A percentile compares a stretch with the other conserved stretches of the same genome.
Conservation (phyloP, 768 basidiomycete genomes). For the Termitomyces sp. region DNA sequence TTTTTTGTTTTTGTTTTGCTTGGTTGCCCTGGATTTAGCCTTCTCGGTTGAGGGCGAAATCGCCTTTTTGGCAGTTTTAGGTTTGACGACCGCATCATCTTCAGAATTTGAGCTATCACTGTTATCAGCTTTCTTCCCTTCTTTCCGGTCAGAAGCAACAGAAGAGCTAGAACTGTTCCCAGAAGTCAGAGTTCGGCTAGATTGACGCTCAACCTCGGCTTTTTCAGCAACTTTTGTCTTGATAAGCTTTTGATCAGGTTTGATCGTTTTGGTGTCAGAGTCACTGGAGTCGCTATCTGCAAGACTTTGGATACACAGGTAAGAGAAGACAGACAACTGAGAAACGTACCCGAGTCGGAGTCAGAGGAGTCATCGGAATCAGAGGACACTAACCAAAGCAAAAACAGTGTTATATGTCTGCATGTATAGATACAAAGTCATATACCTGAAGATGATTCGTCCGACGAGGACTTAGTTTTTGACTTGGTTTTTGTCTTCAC, state of each 20-base stretch:
- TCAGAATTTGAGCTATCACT: slow-evolving; percentile 8
- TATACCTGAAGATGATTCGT: slow-evolving; percentile 11
- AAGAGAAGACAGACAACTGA: background rate
- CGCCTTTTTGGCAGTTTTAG: background rate
- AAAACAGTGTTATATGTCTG: background rate
- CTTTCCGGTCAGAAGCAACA: slow-evolving; percentile 6
- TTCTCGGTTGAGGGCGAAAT: slow-evolving; percentile 1
- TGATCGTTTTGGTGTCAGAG: slow-evolving; percentile 5
- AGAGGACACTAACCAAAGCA: slow-evolving; percentile 9
- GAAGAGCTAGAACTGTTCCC: slow-evolving; percentile 8
- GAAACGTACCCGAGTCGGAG: slow-evolving; percentile 21
- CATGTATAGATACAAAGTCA: background rate
- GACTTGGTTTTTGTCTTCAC: background rate
- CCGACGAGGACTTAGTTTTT: slow-evolving; percentile 1
- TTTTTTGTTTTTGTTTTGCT: slow-evolving; percentile 2
- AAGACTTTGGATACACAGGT: background rate
- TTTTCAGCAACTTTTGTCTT: slow-evolving; percentile 3
- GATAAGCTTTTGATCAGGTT: slow-evolving; percentile 4
- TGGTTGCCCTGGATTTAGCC: slow-evolving; percentile 1
- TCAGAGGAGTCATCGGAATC: slow-evolving; percentile 20
- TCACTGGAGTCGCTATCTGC: slow-evolving; percentile 34
- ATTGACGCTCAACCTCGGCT: slow-evolving; percentile 8
- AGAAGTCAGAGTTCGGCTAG: slow-evolving; percentile 17
- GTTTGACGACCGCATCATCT: background rate
- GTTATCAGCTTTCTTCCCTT: background rate